Evolutionary conservation across 2,329 filamentous ascomycete species (phyloP).

Genomic region (Cladobotryum mycophilum): DNA sequence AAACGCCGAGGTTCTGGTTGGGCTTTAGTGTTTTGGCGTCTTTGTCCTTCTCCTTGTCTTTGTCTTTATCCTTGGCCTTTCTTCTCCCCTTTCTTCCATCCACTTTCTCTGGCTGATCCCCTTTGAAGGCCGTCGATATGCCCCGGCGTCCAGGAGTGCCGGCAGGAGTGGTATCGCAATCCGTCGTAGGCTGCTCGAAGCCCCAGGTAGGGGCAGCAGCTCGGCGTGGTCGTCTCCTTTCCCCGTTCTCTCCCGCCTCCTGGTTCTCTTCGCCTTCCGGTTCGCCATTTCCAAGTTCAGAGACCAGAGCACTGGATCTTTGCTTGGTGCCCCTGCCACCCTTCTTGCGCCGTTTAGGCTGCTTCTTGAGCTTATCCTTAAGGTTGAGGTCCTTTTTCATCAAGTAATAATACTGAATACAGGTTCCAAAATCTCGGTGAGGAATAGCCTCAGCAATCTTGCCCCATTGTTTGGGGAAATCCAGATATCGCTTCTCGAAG

Average conservation of each 20-base stretch:
- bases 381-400: slow-evolving; percentile 70
- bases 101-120: slow-evolving; percentile 41
- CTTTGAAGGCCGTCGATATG: slow-evolving; percentile 31
- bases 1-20: slow-evolving; percentile 41
- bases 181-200: slow-evolving; percentile 51
- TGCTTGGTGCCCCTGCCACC: slow-evolving; percentile 50
- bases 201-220: slow-evolving; percentile 67
- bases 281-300: slow-evolving; percentile 57
- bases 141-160: slow-evolving; percentile 53
- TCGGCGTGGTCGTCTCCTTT: slow-evolving; percentile 54
- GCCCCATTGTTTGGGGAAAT: slow-evolving; percentile 77
- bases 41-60: slow-evolving; percentile 17
- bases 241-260: slow-evolving; percentile 53
- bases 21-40: slow-evolving; percentile 31
- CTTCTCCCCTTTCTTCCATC: slow-evolving; percentile 33
- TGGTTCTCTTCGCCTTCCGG: slow-evolving; percentile 50
- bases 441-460: slow-evolving; percentile 64
- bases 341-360: slow-evolving; percentile 54
- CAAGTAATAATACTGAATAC: slow-evolving; percentile 81
- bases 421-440: slow-evolving; percentile 66
- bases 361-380: slow-evolving; percentile 67
- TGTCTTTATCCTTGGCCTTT: slow-evolving; percentile 35
- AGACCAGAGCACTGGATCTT: slow-evolving; percentile 58
- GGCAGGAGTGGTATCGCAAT: slow-evolving; percentile 55
- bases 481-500: slow-evolving; percentile 70